These are phyloP conservation scores for Tuber magnatum DNA, from an alignment of 495 filamentous ascomycete species.

Conservation along the genomic window DNA sequence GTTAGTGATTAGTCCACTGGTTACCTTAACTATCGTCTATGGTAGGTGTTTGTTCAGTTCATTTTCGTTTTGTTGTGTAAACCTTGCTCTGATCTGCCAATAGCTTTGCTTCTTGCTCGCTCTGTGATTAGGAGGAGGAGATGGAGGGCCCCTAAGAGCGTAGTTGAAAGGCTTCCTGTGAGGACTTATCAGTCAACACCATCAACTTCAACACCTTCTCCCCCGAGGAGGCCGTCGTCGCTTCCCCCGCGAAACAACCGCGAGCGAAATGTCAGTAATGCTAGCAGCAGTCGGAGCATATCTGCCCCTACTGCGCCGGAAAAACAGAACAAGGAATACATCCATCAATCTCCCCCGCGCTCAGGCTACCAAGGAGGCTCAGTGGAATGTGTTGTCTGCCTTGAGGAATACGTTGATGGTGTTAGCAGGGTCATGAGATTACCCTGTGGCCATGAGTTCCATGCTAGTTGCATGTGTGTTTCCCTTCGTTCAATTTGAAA, in stretches of 20 bases:
- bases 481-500: constrained; percentile 3
- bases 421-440: constrained; percentile 93
- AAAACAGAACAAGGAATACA: constrained; percentile 54
- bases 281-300: background rate
- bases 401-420: constrained; percentile 95
- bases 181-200: constrained; percentile 67
- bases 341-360: constrained; percentile 49
- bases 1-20: constrained; percentile 80
- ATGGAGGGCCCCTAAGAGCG: constrained; percentile 92
- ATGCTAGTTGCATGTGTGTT: constrained; percentile 96
- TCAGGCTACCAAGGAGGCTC: constrained; percentile 53
- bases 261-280: background rate
- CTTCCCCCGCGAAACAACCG: constrained; percentile 44
- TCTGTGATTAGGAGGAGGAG: constrained; percentile 81
- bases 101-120: constrained; percentile 71
- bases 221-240: constrained; percentile 42
- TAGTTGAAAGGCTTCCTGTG: constrained; percentile 90
- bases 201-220: constrained; percentile 46
- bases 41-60: constrained; percentile 25
- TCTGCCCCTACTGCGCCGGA: background rate
- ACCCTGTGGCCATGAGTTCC: constrained; percentile 98
- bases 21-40: constrained; percentile 90
- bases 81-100: constrained; percentile 18
- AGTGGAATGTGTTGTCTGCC: constrained; percentile 91
- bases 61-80: constrained; percentile 18